Evolutionary conservation across 768 basidiomycete genomes (phyloP).

Genomic region (Tephrocybe sp.): DNA sequence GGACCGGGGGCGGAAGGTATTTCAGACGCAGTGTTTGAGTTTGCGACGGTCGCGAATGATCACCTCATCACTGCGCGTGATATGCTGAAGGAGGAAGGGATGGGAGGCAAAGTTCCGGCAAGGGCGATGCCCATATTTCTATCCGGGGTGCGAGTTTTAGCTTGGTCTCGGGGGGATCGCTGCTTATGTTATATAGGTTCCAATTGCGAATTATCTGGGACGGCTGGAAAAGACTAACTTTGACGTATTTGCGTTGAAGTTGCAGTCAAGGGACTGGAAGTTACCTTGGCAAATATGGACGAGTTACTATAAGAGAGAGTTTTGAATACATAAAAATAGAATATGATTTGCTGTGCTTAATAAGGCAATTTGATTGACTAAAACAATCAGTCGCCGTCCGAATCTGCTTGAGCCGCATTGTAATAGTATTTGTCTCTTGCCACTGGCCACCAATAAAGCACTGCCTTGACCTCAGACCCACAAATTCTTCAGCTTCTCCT

Average conservation of each 20-base stretch:
- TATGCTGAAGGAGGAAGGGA: constrained; percentile 55
- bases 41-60: constrained; percentile 81
- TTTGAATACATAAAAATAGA: constrained; percentile 32
- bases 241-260: constrained; percentile 62
- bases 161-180: constrained; percentile 7
- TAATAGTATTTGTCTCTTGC: constrained; percentile 1
- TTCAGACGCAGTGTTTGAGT: constrained; percentile 79
- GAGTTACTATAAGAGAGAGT: constrained; percentile 37
- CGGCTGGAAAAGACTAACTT: constrained; percentile 72
- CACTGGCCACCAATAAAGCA: constrained; percentile 20
- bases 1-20: constrained; percentile 58
- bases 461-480: constrained; percentile 5
- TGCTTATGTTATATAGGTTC: constrained; percentile 48
- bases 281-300: constrained; percentile 70
- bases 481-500: constrained; percentile 2
- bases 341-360: constrained; percentile 16
- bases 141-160: constrained; percentile 55
- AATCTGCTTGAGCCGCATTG: constrained; percentile 32
- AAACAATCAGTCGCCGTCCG: constrained; percentile 49
- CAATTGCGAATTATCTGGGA: constrained; percentile 61
- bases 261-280: constrained; percentile 74
- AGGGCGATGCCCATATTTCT: constrained; percentile 73
- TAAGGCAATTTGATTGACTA: constrained; percentile 30
- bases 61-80: constrained; percentile 73
- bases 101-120: constrained; percentile 50